Evolutionary conservation across 306 rosid species (phyloP).

Genomic region (Rosa multiflora): DNA sequence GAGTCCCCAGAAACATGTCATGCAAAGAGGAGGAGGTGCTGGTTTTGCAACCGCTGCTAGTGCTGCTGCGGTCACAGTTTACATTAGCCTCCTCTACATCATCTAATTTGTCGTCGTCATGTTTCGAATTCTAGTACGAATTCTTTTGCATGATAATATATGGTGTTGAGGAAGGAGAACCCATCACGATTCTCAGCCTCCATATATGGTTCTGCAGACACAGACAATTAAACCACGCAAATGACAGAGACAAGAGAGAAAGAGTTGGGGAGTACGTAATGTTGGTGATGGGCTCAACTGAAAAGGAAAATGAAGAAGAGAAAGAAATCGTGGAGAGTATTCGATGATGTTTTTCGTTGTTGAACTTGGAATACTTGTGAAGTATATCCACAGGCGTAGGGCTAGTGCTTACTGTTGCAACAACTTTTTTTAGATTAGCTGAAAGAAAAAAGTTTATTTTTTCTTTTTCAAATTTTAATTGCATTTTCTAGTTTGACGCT

Average conservation of each 20-base stretch:
- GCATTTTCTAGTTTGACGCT: background rate
- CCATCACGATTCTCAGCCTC: slow-evolving; percentile 1
- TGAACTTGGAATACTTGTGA: background rate
- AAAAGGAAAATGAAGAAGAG: background rate
- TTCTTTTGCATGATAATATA: background rate
- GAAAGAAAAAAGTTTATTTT: too few relatives aligned
- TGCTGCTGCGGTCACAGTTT: background rate
- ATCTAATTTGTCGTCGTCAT: background rate
- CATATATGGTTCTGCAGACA: background rate
- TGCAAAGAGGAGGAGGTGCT: background rate
- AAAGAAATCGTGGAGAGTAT: background rate
- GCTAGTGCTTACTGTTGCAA: background rate
- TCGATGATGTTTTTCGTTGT: background rate
- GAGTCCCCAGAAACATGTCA: slow-evolving; percentile 20
- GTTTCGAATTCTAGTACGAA: background rate
- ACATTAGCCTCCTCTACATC: background rate
- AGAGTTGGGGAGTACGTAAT: background rate
- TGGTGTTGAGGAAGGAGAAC: background rate
- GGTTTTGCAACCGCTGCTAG: background rate
- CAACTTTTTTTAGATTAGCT: too few relatives aligned
- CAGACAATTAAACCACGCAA: background rate
- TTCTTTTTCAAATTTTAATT: too few relatives aligned
- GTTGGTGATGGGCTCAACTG: background rate
- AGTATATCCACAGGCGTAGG: background rate
- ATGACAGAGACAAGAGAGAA: background rate